Evolutionary conservation across 2,329 filamentous ascomycete genomes (phyloP).

Genomic region (Neofusicoccum laricinum): DNA sequence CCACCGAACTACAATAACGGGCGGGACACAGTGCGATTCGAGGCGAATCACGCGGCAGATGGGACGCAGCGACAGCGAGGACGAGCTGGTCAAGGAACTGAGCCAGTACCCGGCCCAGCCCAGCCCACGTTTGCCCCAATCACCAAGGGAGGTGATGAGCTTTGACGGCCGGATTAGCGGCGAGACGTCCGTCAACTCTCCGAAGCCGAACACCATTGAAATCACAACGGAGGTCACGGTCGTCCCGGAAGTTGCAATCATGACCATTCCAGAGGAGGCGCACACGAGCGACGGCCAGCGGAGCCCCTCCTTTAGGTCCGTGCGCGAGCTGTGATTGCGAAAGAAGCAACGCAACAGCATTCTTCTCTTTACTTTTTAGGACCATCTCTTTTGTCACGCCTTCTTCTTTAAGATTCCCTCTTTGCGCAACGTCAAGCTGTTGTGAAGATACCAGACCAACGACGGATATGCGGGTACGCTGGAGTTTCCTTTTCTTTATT

Average conservation of each 20-base stretch:
- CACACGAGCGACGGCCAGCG: not conserved
- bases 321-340: not conserved
- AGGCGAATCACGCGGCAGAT: not conserved
- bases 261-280: not conserved
- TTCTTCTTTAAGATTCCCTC: not conserved
- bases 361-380: not conserved
- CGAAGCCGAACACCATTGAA: not conserved
- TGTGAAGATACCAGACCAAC: not conserved
- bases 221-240: conserved; percentile 11
- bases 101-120: not conserved
- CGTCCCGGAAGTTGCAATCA: not conserved
- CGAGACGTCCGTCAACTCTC: not conserved
- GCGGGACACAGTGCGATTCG: not conserved
- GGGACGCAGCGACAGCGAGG: conserved; percentile 12
- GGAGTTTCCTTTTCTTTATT: not conserved
- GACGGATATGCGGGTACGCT: not conserved
- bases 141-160: not conserved
- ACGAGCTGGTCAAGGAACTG: conserved; percentile 16
- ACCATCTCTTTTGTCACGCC: not conserved
- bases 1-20: conserved; percentile 6
- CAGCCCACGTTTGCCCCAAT: not conserved
- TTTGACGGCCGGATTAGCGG: not conserved
- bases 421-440: not conserved
- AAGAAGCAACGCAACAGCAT: not conserved
- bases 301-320: not conserved